These are phyloP conservation scores for Tolypocladium pustulatum DNA, from an alignment of 2,329 filamentous ascomycete genomes.

Conservation along the genomic window DNA sequence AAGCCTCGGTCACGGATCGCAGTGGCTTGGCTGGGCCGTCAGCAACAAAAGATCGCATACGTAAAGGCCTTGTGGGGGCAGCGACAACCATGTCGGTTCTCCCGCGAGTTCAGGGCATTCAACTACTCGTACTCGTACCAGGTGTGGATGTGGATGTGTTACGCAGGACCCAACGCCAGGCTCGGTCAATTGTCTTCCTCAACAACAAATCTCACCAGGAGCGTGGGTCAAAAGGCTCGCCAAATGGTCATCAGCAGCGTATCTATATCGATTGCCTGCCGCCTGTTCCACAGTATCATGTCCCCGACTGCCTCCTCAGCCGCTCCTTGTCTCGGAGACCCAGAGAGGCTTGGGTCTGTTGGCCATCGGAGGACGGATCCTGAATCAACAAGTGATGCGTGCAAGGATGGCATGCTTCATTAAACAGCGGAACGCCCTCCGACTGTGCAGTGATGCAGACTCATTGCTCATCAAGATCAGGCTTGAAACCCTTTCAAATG, in stretches of 20 bases:
- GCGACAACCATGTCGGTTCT: not conserved
- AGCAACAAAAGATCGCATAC: slow-evolving; percentile 1
- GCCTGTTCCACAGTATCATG: not conserved
- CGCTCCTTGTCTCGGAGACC: not conserved
- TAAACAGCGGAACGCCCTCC: not conserved
- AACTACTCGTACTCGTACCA: not conserved
- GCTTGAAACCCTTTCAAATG: too few species aligned
- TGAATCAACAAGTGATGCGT: not conserved
- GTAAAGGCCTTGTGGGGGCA: not conserved
- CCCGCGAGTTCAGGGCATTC: not conserved
- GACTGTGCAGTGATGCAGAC: not conserved
- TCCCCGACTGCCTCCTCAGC: not conserved
- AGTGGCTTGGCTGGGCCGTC: not conserved
- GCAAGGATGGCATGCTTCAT: not conserved
- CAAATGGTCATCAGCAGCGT: not conserved
- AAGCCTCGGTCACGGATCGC: not conserved
- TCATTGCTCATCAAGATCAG: not conserved
- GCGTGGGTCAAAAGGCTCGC: not conserved
- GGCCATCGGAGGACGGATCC: not conserved
- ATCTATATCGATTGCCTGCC: not conserved
- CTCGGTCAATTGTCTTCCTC: not conserved
- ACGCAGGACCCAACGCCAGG: not conserved
- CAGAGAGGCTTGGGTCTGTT: not conserved
- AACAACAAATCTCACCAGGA: not conserved
- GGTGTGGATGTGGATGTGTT: not conserved